phyloP scores from a whole-genome alignment of 768 basidiomycete genomes.

The Boletellus sp. region DNA sequence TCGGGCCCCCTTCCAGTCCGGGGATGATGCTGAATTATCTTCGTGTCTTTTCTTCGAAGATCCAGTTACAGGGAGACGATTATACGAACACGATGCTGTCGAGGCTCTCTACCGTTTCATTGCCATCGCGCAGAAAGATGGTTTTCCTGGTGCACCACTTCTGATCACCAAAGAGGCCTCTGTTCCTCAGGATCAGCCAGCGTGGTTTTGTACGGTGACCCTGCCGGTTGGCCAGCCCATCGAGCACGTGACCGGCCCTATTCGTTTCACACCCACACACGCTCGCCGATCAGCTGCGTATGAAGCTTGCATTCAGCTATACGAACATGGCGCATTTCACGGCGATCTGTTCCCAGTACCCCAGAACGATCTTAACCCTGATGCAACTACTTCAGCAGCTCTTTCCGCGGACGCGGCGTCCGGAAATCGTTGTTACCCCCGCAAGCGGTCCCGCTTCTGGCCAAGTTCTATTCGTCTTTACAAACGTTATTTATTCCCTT shows the following conservation, averaged over 20 bases:
- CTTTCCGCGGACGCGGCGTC: constrained; percentile 27
- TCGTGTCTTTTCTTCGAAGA: constrained; percentile 47
- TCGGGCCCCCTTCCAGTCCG: constrained; percentile 42
- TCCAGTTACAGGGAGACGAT: constrained; percentile 56
- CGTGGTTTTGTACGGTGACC: constrained; percentile 47
- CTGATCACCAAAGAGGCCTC: constrained; percentile 24
- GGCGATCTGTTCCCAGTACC: constrained; percentile 39
- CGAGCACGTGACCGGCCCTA: constrained; percentile 41
- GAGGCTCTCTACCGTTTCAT: constrained; percentile 53
- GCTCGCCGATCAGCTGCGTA: constrained; percentile 62
- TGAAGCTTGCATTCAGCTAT: constrained; percentile 49
- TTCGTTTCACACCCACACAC: constrained; percentile 43
- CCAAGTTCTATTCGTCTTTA: constrained; percentile 33
- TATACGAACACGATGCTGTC: constrained; percentile 58
- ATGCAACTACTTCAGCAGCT: not conserved
- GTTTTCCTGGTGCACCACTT: constrained; percentile 11
- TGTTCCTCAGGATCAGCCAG: constrained; percentile 13
- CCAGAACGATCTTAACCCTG: constrained; percentile 1
- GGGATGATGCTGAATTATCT: constrained; percentile 37
- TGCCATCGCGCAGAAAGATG: constrained; percentile 18
- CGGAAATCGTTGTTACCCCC: constrained; percentile 53
- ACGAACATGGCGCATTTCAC: constrained; percentile 49
- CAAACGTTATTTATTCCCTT: constrained; percentile 23
- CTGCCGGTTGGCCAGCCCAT: constrained; percentile 44
- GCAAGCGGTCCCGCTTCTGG: constrained; percentile 71